Base-by-base conservation (phyloP, 108 stramenopile species). In the Pseudonitzschia multiseries region DNA sequence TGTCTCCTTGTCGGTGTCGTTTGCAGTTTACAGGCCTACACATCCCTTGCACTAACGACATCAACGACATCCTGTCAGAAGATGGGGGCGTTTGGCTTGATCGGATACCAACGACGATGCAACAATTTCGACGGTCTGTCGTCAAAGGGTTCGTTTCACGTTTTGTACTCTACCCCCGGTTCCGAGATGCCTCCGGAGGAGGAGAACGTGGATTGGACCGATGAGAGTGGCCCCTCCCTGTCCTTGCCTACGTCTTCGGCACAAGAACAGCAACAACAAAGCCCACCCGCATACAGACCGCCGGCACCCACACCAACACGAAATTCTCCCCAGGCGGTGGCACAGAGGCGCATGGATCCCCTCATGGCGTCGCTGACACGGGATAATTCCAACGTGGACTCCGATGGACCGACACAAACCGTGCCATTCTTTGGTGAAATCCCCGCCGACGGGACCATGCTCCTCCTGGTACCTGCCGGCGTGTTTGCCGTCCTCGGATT, bases 401-500 rank as follows among this genome's bases (percentile, higher is more conserved):
- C 66, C 27, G 59, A 62, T 21, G 71, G 57, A 17, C 74, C 75
- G 5, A 86, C 75, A 22, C 57, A 68, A n/a, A 78, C 81, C 21
- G 57, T 85, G 26, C 89, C 92, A 32, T 65, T 90, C 20, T 74
- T 90, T 42, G 92, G 92, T 12, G 92, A 93, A 77, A 54, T 93
- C 21, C 80, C 88, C 22, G 74, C 79, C n/a, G 89, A 90, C 77
- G 87, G 84, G 9, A 78, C 78, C 61, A 57, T 90, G 31, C 44
- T 77, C 20, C 81, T 93, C 40, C 70, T 93, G 14, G 75, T 81
- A 28, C 92, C 92, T 15, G 86, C 85, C 24, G 88, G 80, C 9
- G 81, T 67, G 1, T 87, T 93, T 69, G 85, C 80, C 0, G 66
- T 88, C 12, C 56, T 93, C 50, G 92, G 92, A 27, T 83, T 88